Evolutionary conservation across 129 eudicot genomes (phyloP).

Genomic region (Saussurea involucrata): DNA sequence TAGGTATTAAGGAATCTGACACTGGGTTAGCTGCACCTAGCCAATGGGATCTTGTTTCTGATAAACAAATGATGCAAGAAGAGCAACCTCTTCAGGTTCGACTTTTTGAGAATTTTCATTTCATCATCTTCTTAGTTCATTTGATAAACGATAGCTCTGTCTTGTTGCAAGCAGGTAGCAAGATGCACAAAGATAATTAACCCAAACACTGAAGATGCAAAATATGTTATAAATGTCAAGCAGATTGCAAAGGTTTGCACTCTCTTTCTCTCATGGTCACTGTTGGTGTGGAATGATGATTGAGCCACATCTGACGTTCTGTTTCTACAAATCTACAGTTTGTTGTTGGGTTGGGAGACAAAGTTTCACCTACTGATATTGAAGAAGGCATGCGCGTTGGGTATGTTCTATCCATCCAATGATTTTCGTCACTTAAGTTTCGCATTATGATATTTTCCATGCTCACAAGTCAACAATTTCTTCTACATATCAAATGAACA

Average conservation of each 20-base stretch:
- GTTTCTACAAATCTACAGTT: slow-evolving; percentile 44
- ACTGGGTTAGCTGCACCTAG: slow-evolving; percentile 99
- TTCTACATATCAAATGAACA: neutral
- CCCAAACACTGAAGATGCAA: slow-evolving; percentile 97
- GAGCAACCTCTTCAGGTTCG: slow-evolving; percentile 97
- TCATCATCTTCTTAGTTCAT: neutral
- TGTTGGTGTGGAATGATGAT: neutral
- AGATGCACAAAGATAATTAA: slow-evolving; percentile 91
- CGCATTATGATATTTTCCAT: neutral
- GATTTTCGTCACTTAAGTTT: neutral
- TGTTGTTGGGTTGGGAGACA: slow-evolving; percentile 97
- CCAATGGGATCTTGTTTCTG: slow-evolving; percentile 98
- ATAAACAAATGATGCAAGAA: slow-evolving; percentile 99
- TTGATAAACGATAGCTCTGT: neutral
- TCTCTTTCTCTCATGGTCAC: neutral
- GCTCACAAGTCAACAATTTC: neutral
- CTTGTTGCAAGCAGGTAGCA: slow-evolving; percentile 63
- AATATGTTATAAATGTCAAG: slow-evolving; percentile 92
- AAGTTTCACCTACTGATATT: slow-evolving; percentile 97
- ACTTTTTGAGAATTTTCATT: neutral
- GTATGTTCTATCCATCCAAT: slow-evolving; percentile 32
- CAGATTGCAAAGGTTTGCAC: slow-evolving; percentile 84
- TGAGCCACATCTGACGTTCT: neutral
- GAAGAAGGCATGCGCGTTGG: slow-evolving; percentile 99
- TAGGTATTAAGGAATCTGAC: slow-evolving; percentile 98